Percentiles rank a stretch among this genome's conserved stretches.
These are phyloP conservation scores for Plasmodium chabaudi DNA, from an alignment of 169 alveolate genomes.

Conservation along the genomic window DNA sequence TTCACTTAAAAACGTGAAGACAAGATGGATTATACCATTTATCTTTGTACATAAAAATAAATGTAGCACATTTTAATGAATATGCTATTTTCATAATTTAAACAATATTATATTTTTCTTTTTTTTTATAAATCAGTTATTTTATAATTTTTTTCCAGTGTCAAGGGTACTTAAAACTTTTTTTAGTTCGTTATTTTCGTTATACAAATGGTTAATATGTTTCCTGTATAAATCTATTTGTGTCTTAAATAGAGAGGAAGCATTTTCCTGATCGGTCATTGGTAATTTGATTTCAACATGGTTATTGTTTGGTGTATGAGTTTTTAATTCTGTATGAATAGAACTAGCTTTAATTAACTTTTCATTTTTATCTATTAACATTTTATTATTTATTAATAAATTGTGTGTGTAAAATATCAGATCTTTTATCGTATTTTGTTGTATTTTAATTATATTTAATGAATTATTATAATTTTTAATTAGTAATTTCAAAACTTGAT, in stretches of 20 bases:
- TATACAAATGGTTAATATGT: constrained; percentile 56
- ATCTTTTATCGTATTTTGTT: constrained; percentile 51
- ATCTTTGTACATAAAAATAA: too few relatives aligned
- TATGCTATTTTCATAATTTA: background rate
- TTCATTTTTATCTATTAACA: constrained; percentile 38
- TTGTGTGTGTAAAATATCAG: constrained; percentile 45
- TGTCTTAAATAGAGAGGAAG: constrained; percentile 19
- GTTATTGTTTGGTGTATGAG: background rate
- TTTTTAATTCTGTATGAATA: constrained; percentile 11
- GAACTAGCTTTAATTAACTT: constrained; percentile 22
- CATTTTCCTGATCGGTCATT: constrained; percentile 4
- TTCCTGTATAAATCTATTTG: constrained; percentile 71
- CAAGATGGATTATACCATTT: too few relatives aligned
- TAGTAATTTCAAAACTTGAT: constrained; percentile 28
- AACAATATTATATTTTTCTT: background rate
- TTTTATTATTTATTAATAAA: constrained; percentile 55
- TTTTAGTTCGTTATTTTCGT: constrained; percentile 53
- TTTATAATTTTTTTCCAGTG: constrained; percentile 1
- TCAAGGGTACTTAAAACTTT: constrained; percentile 11
- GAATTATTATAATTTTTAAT: constrained; percentile 50
- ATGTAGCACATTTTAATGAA: too few relatives aligned
- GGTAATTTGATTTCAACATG: constrained; percentile 19
- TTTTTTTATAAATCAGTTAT: constrained; percentile 1
- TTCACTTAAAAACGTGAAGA: too few relatives aligned
- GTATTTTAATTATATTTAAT: constrained; percentile 53